phyloP scores from a whole-genome alignment of 371 early-diverging fungal genomes.

The Neoconidiobolus thromboides region DNA sequence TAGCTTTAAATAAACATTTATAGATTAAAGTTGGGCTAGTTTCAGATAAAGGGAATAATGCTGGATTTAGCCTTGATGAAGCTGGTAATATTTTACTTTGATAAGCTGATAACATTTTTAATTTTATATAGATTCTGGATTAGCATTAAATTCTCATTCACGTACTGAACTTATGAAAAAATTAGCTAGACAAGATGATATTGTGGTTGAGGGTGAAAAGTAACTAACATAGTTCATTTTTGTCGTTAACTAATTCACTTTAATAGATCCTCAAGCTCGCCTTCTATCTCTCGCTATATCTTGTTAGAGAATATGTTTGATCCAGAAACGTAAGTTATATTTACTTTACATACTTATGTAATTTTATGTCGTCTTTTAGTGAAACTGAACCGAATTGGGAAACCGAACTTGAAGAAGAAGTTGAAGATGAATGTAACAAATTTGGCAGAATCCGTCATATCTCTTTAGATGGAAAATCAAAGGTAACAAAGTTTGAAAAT shows the following conservation, averaged over 20 bases:
- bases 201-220: not conserved
- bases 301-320: conserved; percentile 83
- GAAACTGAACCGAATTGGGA: conserved; percentile 80
- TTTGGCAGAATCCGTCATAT: conserved; percentile 63
- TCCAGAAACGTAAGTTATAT: conserved; percentile 51
- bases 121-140: conserved; percentile 34
- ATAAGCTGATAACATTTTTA: not conserved
- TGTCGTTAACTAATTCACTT: not conserved
- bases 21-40: conserved; percentile 69
- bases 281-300: conserved; percentile 20
- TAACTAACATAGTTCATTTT: not conserved
- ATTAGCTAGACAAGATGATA: conserved; percentile 31
- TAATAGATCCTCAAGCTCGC: conserved; percentile 3
- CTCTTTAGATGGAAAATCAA: conserved; percentile 40
- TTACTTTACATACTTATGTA: not conserved
- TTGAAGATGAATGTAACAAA: conserved; percentile 60
- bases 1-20: not conserved
- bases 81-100: conserved; percentile 11
- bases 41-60: conserved; percentile 25
- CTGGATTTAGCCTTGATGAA: conserved; percentile 25
- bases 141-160: conserved; percentile 48
- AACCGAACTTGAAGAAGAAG: conserved; percentile 68
- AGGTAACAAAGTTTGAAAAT: conserved; percentile 19
- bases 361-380: conserved; percentile 16
- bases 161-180: conserved; percentile 76